A percentile compares a stretch with the other conserved stretches of the same genome.
Conservation (phyloP, 108 stramenopile genomes). For the Skeletonema grethae region DNA sequence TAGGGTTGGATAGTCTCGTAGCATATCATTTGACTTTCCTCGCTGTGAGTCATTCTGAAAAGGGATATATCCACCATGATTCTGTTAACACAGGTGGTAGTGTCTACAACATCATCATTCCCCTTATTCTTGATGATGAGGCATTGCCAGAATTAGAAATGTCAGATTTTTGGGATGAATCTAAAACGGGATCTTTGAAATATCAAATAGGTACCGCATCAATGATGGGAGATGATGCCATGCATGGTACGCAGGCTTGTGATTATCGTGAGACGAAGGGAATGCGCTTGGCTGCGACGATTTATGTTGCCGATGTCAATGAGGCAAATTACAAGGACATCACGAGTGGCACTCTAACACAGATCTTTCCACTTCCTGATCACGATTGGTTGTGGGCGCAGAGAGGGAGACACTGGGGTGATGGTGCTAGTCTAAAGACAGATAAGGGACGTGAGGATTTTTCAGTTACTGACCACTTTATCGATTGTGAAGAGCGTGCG, state of each 20-base stretch:
- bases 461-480: constrained; percentile 22
- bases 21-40: constrained; percentile 57
- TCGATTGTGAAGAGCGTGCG: constrained; percentile 38
- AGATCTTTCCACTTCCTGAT: constrained; percentile 46
- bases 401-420: constrained; percentile 44
- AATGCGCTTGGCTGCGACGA: constrained; percentile 61
- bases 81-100: constrained; percentile 23
- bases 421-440: constrained; percentile 23
- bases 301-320: constrained; percentile 72
- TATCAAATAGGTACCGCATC: constrained; percentile 51
- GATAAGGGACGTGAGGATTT: constrained; percentile 56
- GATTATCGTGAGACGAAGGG: constrained; percentile 63
- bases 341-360: constrained; percentile 32
- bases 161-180: constrained; percentile 25
- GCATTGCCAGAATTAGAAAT: constrained; percentile 41
- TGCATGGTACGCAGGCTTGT: constrained; percentile 66
- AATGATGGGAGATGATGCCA: constrained; percentile 65
- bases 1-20: constrained; percentile 44
- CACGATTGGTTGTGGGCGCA: constrained; percentile 35
- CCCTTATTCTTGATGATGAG: constrained; percentile 52
- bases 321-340: constrained; percentile 48
- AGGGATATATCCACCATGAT: constrained; percentile 49
- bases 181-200: constrained; percentile 30
- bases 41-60: constrained; percentile 40
- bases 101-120: constrained; percentile 58